Evolutionary conservation across 2,329 filamentous ascomycete genomes (phyloP).

Genomic region (Colletotrichum lupini): DNA sequence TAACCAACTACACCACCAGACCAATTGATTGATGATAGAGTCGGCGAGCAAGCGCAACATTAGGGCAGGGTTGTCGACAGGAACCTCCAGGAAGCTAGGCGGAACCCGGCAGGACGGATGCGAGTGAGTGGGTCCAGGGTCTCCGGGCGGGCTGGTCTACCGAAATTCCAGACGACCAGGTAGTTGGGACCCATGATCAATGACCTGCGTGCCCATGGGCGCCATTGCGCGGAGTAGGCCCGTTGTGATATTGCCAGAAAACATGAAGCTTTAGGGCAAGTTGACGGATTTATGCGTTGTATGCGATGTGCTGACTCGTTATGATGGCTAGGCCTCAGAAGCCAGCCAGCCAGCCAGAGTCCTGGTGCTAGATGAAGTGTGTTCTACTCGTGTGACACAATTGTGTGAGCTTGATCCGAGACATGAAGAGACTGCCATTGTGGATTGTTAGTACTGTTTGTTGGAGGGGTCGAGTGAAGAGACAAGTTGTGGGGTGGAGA

Average conservation of each 20-base stretch:
- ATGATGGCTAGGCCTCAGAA: background rate
- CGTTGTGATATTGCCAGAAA: background rate
- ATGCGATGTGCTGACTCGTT: constrained; percentile 12
- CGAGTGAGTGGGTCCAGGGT: constrained; percentile 8
- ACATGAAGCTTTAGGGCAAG: background rate
- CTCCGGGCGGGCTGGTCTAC: background rate
- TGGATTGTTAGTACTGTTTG: background rate
- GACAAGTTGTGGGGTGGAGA: background rate
- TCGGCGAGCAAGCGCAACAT: background rate
- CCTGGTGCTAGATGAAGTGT: background rate
- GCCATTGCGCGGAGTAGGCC: background rate
- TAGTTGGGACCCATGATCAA: background rate
- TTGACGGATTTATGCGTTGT: background rate
- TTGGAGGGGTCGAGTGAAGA: background rate
- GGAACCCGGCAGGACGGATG: background rate
- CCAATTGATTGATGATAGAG: background rate
- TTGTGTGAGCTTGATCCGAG: background rate
- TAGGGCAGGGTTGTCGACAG: background rate
- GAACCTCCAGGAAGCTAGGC: background rate
- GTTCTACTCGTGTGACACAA: background rate
- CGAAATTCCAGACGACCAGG: background rate
- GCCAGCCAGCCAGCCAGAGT: background rate
- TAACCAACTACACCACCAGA: constrained; percentile 54
- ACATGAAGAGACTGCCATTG: background rate
- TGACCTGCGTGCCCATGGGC: background rate